Base-by-base conservation (phyloP, 2,329 filamentous ascomycete genomes). In the Colletotrichum coccodes region DNA sequence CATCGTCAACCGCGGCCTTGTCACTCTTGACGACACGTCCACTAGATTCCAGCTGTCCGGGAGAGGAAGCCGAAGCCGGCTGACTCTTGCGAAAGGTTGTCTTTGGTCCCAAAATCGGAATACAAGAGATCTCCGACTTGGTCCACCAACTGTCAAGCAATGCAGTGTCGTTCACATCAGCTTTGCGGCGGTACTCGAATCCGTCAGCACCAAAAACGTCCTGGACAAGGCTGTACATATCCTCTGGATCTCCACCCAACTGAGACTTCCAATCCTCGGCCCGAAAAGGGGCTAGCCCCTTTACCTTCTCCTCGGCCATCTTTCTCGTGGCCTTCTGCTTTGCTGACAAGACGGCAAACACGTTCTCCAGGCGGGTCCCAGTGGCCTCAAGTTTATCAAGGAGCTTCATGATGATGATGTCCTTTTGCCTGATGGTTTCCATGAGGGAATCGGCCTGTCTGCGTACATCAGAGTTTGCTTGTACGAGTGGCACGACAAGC, bases 381-480 rank as follows among this genome's bases (percentile, higher is more conserved):
- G 83, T 81, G 2, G 82, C 81, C 66, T 86, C 86, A 0, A 89
- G 76, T 75, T 89, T 89, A 72, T 89, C 86, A 4, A 85, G 72
- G 18, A 89, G 76, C 69, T 83, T 86, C 12, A 76, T 75, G 44
- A 89, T 82, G 21, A 88, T 79, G 3, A 76, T 76, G 70, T 89
- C 87, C 73, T 89, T 89, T 28, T 87, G 82, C 9, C 74, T 76
- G 12, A 89, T 75, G 5, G 79, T 76, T 1, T 77, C 72, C 12
- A 83, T 65, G 6, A 90, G 77, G n/a, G 81, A 80, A 0, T 82
- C 78, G 3, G 84, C 74, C 66, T 87, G 81, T 23, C 75, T 74
- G 16, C 73, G 74, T 23, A 79, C 81, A 9, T 74, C 73, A n/a
- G 81, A 79, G 23, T 86, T 82, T 18, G 81, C 81, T 67, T 84